Evolutionary conservation across 306 rosid genomes (phyloP), one percentile per base, ranked within the genome.

Genomic region (Begonia masoniana): DNA sequence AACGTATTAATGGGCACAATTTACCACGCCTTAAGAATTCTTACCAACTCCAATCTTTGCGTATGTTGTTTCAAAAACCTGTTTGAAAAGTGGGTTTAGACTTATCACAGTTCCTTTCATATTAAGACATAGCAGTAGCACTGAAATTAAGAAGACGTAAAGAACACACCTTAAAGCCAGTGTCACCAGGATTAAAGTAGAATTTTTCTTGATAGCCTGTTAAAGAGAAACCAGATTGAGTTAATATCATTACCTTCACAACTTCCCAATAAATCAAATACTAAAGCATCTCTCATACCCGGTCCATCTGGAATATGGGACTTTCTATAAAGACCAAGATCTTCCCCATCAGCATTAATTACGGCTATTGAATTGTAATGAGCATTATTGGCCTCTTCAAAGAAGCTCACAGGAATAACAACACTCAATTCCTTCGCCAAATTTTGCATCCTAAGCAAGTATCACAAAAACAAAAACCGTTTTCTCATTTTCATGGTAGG

Each of bases 241-340:
- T 6, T 13, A 49, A 45, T 45, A 41, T 1, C 39, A 49, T 15
- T 5, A 50, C 51, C 21, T 35, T 50, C 49, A 41, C 43, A 52
- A 36, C 15, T 11, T 41, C 19, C 2, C 21, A 53, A 51, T 31
- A 2, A 31, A 43, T 12, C 12, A 36, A 50, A 50, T 21, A 59
- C 39, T 48, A 47, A 23, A 43, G 57, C 53, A 47, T 45, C 63
- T 58, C 41, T 26, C 66, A 66, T 67, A 81, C 97, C 96, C 41
- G 97, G 88, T 71, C 94, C 91, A 71, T 91, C 97, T 51, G 96
- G 97, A 58, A 85, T 91, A 74, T 91, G 96, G 47, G 97, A 81
- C 74, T 91, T 91, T 66, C 97, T 82, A 68, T 91, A 91, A 56
- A 91, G 66, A 64, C 99, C 96, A 68, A 91, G 94, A 74, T 91